Base-by-base conservation (phyloP, 306 rosid genomes). In the Sphenostylis stenocarpa region DNA sequence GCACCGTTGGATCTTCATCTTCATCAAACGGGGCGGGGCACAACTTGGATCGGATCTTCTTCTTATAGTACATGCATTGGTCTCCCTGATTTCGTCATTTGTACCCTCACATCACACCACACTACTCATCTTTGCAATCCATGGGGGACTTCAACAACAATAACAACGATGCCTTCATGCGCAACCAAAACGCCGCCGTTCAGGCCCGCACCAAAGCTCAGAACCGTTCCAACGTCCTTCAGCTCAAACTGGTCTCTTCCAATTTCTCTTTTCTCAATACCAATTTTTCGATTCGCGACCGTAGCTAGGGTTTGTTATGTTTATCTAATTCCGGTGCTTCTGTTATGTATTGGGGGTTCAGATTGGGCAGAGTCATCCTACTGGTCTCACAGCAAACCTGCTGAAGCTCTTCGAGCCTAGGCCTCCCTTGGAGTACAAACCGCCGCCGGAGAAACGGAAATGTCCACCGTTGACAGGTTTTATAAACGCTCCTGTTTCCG, bases 311-410 rank as follows among this genome's bases (percentile, higher is more conserved):
- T 84, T 82, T 81, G 0, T 15, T 15, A 16, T 16, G 38, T 13
- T 4, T 10, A n/a, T 5, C 21, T 16, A 6, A 28, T 2, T 43
- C 49, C 11, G 28, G 11, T 41, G 47, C 14, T 41, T 52, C 33
- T 84, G 72, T 47, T 41, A 28, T 76, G 81, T 47, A 26, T 24
- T 11, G 38, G 19, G 9, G 43, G 39, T 79, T 86, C 88, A 96
- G 99, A 96, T 96, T 77, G 99, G 99, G 70, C 98, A 91, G 91
- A 91, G 97, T 83, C 99, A 96, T 53, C 99, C 99, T 3, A 96
- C 99, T 70, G 99, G 99, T 78, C 89, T 96, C 48, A 96, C 99
- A 2, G 23, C 91, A 69, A 96, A 90, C 53, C 89, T 96, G 17
- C 82, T 96, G 87, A 96, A 91, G 87, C 93, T 96, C n/a, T 96